Conservation (phyloP, 1,139 yeast species). For the Blastobotrys ciferrii region DNA sequence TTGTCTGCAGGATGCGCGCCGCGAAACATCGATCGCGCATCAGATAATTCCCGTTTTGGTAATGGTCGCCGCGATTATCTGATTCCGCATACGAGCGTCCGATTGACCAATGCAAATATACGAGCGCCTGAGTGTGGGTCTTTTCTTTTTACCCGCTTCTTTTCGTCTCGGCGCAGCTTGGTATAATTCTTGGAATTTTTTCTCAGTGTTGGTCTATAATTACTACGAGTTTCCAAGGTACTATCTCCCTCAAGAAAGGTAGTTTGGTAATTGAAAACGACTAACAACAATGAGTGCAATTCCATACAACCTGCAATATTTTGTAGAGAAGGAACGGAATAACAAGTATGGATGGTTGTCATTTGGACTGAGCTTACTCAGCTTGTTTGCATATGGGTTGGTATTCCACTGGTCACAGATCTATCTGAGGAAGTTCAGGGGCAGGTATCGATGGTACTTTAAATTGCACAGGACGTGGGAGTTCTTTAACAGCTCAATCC, state of each 20-base stretch:
- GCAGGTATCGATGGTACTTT: constrained; percentile 30
- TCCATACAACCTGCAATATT: constrained; percentile 39
- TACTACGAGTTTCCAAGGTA: no score
- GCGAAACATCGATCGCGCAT: no score
- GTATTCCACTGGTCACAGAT: constrained; percentile 46
- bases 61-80: not conserved
- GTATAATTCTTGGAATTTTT: no score
- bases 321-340: constrained; percentile 42
- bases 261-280: not conserved
- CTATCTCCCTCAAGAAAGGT: constrained; percentile 1
- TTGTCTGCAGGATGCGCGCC: no score
- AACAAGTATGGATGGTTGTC: constrained; percentile 42
- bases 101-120: not conserved
- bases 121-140: not conserved
- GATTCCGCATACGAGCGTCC: not conserved
- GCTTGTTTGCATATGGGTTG: constrained; percentile 43
- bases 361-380: constrained; percentile 34
- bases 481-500: constrained; percentile 34
- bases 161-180: not conserved
- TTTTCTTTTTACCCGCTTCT: not conserved
- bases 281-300: constrained; percentile 22
- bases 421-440: constrained; percentile 22
- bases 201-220: no score
- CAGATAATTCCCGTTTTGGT: not conserved
- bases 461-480: constrained; percentile 37